These are phyloP conservation scores for Pseudogymnoascus sp. DNA, from an alignment of 2,329 filamentous ascomycete genomes.

Conservation along the genomic window DNA sequence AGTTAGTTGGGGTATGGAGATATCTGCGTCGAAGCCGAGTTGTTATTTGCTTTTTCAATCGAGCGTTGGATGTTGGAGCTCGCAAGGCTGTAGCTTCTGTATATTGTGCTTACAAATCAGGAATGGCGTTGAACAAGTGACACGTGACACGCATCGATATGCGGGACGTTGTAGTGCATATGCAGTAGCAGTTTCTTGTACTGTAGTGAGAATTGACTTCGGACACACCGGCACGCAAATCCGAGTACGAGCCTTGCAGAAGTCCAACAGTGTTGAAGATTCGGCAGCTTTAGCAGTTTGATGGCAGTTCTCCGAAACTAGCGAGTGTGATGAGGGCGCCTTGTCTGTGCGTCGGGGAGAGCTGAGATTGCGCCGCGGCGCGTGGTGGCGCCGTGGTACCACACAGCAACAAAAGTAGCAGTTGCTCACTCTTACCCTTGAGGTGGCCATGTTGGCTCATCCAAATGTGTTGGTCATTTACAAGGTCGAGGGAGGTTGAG, in stretches of 20 bases:
- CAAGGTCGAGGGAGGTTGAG: background rate
- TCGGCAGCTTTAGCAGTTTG: background rate
- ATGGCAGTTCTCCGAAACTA: background rate
- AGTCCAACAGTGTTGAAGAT: background rate
- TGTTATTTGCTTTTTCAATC: slow-evolving; percentile 1
- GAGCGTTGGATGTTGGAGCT: background rate
- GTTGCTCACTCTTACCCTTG: background rate
- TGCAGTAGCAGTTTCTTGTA: background rate
- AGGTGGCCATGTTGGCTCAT: background rate
- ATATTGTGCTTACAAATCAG: slow-evolving; percentile 1
- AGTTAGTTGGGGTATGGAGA: background rate
- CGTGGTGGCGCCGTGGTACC: background rate
- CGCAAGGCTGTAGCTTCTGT: background rate
- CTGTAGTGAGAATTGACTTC: background rate
- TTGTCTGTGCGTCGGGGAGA: background rate
- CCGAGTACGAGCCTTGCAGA: background rate
- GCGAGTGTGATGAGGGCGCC: background rate
- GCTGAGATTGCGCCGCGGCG: background rate
- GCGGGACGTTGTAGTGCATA: background rate
- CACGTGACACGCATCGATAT: background rate
- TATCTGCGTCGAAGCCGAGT: background rate
- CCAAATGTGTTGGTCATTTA: background rate
- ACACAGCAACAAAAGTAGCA: background rate
- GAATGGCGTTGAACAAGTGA: background rate
- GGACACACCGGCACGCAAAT: background rate